These are phyloP conservation scores for Dalbergia cochinchinensis DNA, from an alignment of 306 rosid genomes.

Conservation along the genomic window DNA sequence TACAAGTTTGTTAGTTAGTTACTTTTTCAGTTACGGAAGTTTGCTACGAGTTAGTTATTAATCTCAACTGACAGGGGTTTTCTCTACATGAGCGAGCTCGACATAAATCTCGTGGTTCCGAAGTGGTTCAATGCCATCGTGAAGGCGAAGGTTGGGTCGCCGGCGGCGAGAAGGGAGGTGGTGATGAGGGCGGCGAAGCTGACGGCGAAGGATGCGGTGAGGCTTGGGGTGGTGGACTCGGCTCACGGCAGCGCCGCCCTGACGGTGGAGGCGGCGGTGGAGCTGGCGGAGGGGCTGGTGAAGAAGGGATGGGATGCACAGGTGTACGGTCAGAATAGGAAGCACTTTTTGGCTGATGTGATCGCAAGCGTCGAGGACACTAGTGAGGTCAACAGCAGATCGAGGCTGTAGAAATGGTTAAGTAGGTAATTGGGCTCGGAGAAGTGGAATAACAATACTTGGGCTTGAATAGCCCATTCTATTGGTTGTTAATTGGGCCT, in stretches of 20 bases:
- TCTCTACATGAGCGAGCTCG: slow-evolving; percentile 89
- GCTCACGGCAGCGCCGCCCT: slow-evolving; percentile 61
- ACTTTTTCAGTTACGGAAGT: no score
- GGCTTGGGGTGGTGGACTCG: slow-evolving; percentile 67
- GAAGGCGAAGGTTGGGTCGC: slow-evolving; percentile 59
- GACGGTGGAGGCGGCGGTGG: slow-evolving; percentile 67
- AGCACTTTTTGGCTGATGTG: slow-evolving; percentile 47
- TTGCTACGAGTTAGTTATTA: no score
- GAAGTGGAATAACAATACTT: neutral
- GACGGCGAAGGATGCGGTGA: slow-evolving; percentile 65
- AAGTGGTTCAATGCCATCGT: slow-evolving; percentile 64
- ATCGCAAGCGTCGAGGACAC: slow-evolving; percentile 47
- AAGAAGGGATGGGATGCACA: slow-evolving; percentile 73
- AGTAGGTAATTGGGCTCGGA: neutral
- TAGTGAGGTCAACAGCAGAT: neutral
- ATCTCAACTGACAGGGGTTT: slow-evolving; percentile 52
- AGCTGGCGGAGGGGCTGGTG: slow-evolving; percentile 51
- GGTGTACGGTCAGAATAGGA: slow-evolving; percentile 73
- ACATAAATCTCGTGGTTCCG: slow-evolving; percentile 64
- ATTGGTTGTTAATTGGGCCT: neutral
- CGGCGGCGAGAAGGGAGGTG: slow-evolving; percentile 59
- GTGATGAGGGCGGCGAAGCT: slow-evolving; percentile 72
- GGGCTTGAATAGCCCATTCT: neutral
- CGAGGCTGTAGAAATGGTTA: slow-evolving; percentile 45
- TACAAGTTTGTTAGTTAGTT: no score